Evolutionary conservation across 805 yeast genomes (phyloP).

Genomic region (Cyberlindnera lachancei): DNA sequence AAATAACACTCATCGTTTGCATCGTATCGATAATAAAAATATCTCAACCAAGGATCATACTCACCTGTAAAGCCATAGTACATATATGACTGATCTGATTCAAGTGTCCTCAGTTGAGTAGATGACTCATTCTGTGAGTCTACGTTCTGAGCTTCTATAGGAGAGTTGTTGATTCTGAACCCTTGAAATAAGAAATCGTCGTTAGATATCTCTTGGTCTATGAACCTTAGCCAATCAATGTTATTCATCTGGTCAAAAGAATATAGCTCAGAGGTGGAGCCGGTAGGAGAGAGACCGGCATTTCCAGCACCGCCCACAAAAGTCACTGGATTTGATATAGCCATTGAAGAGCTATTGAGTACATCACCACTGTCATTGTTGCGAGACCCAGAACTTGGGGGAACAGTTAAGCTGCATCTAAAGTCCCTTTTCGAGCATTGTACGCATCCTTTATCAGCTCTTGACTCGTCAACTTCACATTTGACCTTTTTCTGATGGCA

Average conservation of each 20-base stretch:
- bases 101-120: too few relatives aligned
- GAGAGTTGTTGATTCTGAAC: background rate
- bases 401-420: background rate
- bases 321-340: too few relatives aligned
- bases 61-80: slow-evolving; percentile 6
- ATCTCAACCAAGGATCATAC: slow-evolving; percentile 11
- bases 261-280: background rate
- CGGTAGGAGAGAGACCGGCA: background rate
- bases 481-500: background rate
- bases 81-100: slow-evolving; percentile 2
- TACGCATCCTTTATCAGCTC: background rate
- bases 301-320: too few relatives aligned
- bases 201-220: slow-evolving; percentile 4
- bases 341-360: too few relatives aligned
- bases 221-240: slow-evolving; percentile 8
- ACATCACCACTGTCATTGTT: too few relatives aligned
- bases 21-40: slow-evolving; percentile 8
- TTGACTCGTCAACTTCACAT: background rate
- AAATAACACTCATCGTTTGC: slow-evolving; percentile 8
- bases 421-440: background rate
- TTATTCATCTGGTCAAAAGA: slow-evolving; percentile 4
- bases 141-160: background rate
- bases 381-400: too few relatives aligned
- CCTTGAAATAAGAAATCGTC: background rate
- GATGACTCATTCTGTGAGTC: background rate